Evolutionary conservation across 495 filamentous ascomycete genomes (phyloP).

Genomic region (Penicillium longicatenatum): DNA sequence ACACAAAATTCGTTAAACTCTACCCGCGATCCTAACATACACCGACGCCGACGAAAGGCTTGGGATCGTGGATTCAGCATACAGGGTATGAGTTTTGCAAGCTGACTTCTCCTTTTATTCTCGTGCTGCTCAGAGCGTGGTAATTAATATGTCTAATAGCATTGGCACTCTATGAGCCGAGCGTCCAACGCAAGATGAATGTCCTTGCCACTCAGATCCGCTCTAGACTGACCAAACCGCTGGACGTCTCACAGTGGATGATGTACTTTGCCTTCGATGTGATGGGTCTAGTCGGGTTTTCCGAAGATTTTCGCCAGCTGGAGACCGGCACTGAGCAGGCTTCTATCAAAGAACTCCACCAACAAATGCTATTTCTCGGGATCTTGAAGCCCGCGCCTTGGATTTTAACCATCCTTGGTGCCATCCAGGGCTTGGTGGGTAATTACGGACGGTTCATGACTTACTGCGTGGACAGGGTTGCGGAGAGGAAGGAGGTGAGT

Average conservation of each 20-base stretch:
- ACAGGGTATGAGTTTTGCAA: neutral
- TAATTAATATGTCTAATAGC: neutral
- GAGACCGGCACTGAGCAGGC: too few species aligned
- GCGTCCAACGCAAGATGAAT: neutral
- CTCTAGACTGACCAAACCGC: neutral
- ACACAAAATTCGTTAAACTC: neutral
- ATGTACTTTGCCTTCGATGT: too few species aligned
- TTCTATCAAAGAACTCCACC: too few species aligned
- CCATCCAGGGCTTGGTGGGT: too few species aligned
- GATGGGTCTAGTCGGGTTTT: too few species aligned
- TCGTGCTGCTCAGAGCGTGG: neutral
- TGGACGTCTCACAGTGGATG: too few species aligned
- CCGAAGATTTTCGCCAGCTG: too few species aligned
- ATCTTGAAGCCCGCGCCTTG: too few species aligned
- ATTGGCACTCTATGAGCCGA: neutral
- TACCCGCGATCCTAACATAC: neutral
- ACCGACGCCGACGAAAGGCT: conserved; percentile 4
- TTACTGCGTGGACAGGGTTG: too few species aligned
- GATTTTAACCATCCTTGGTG: too few species aligned
- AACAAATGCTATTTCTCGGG: too few species aligned
- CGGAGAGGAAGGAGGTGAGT: neutral
- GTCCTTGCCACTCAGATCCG: conserved; percentile 4
- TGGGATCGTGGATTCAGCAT: conserved; percentile 3
- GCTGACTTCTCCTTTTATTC: neutral
- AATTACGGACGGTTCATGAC: too few species aligned